phyloP scores from a whole-genome alignment of 1,284 basidiomycete genomes.

The Prillingera fragicola region DNA sequence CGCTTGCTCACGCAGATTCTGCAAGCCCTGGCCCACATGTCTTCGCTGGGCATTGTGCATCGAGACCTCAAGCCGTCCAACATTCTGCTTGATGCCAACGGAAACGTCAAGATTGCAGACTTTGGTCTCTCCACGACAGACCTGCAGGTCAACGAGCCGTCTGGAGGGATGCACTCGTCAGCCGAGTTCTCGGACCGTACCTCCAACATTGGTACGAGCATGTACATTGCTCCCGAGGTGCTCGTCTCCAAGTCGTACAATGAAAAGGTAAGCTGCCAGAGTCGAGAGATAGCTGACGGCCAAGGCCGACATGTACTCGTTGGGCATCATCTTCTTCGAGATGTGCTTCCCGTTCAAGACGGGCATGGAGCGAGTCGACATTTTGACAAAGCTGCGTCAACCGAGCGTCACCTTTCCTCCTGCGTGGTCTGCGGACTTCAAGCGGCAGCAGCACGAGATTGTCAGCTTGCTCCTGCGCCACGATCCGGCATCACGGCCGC shows the following conservation, averaged over 20 bases:
- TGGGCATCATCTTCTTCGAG: slow-evolving; percentile 95
- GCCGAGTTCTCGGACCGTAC: slow-evolving; percentile 28
- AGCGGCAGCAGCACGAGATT: slow-evolving; percentile 52
- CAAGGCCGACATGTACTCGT: slow-evolving; percentile 88
- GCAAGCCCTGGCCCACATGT: slow-evolving; percentile 90
- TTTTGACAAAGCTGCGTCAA: slow-evolving; percentile 70
- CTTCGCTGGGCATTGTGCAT: slow-evolving; percentile 82
- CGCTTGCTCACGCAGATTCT: slow-evolving; percentile 82
- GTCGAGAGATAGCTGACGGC: background rate
- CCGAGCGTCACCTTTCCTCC: slow-evolving; percentile 61
- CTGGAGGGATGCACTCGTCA: slow-evolving; percentile 49
- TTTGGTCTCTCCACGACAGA: slow-evolving; percentile 72
- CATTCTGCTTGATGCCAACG: slow-evolving; percentile 83
- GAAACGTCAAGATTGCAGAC: slow-evolving; percentile 91
- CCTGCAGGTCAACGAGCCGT: slow-evolving; percentile 64
- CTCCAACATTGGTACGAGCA: slow-evolving; percentile 78
- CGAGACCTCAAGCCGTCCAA: slow-evolving; percentile 89
- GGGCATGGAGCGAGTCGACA: slow-evolving; percentile 74
- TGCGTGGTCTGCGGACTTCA: slow-evolving; percentile 59
- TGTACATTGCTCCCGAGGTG: slow-evolving; percentile 90
- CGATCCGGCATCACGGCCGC: slow-evolving; percentile 73
- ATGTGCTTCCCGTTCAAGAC: slow-evolving; percentile 91
- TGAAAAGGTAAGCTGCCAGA: slow-evolving; percentile 27
- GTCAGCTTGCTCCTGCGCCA: slow-evolving; percentile 79
- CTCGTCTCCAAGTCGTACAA: slow-evolving; percentile 48